phyloP scores from a whole-genome alignment of 1,284 basidiomycete species.

The Apiotrichum veenhuisii region DNA sequence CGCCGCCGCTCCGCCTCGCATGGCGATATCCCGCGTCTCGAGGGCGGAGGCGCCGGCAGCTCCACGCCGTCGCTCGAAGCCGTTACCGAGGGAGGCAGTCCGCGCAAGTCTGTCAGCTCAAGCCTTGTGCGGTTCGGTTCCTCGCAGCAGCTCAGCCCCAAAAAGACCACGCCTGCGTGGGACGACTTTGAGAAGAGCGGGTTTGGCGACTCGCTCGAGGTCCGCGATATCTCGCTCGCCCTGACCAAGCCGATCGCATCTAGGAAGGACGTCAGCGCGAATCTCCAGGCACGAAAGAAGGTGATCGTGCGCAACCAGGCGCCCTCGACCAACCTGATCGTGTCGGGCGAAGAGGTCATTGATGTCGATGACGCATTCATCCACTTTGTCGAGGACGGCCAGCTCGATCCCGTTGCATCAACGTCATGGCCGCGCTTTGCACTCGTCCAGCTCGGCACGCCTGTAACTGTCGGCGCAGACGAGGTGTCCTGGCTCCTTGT shows the following conservation, averaged over 20 bases:
- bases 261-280: background rate
- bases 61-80: background rate
- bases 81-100: background rate
- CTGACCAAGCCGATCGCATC: slow-evolving; percentile 7
- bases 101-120: background rate
- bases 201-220: slow-evolving; percentile 22
- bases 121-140: slow-evolving; percentile 7
- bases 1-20: slow-evolving; percentile 25
- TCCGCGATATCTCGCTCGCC: slow-evolving; percentile 11
- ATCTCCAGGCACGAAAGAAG: slow-evolving; percentile 8
- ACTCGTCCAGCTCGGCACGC: slow-evolving; percentile 27
- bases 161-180: slow-evolving; percentile 13
- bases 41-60: background rate
- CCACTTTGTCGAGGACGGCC: slow-evolving; percentile 37
- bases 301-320: background rate
- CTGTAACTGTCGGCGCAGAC: background rate
- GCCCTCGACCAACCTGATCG: slow-evolving; percentile 7
- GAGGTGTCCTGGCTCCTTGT: slow-evolving; percentile 35
- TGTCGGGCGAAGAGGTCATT: slow-evolving; percentile 24
- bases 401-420: slow-evolving; percentile 24
- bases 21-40: slow-evolving; percentile 11
- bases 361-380: slow-evolving; percentile 41
- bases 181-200: slow-evolving; percentile 23
- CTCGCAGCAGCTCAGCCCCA: slow-evolving; percentile 6
- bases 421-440: slow-evolving; percentile 35